Conservation (phyloP, 2,329 filamentous ascomycete species). For the Phialemonium atrogriseum region DNA sequence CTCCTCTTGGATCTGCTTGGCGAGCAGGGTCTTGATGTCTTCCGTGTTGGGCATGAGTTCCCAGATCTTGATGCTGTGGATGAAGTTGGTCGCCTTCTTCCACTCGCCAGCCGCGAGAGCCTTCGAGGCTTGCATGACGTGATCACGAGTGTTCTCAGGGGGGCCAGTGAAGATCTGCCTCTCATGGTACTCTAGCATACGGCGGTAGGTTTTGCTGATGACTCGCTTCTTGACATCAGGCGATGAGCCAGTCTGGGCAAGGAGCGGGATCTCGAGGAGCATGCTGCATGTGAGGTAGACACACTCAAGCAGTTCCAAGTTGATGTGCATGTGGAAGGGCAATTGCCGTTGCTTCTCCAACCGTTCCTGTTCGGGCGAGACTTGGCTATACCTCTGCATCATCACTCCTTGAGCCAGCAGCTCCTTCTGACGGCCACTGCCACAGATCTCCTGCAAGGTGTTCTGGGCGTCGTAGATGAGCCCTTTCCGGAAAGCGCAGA, state of each 20-base stretch:
- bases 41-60: conserved; percentile 90
- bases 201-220: conserved; percentile 98
- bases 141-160: conserved; percentile 96
- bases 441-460: conserved; percentile 95
- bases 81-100: conserved; percentile 91
- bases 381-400: conserved; percentile 93
- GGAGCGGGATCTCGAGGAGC: conserved; percentile 94
- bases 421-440: conserved; percentile 96
- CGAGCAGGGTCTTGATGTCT: conserved; percentile 94
- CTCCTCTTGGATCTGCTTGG: conserved; percentile 97
- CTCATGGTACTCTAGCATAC: conserved; percentile 99
- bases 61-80: conserved; percentile 99
- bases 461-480: conserved; percentile 97
- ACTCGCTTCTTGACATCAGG: conserved; percentile 95
- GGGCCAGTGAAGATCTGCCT: conserved; percentile 98
- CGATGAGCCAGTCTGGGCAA: conserved; percentile 93
- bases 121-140: conserved; percentile 98
- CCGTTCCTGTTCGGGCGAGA: conserved; percentile 95
- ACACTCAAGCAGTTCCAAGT: conserved; percentile 94
- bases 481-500: conserved; percentile 95
- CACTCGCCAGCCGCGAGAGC: conserved; percentile 94
- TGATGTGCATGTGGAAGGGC: conserved; percentile 99
- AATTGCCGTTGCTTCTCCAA: conserved; percentile 95
- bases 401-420: conserved; percentile 95
- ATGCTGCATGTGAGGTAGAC: conserved; percentile 99